Evolutionary conservation across 2,329 filamentous ascomycete species (phyloP).

Genomic region (Sclerotinia minor): DNA sequence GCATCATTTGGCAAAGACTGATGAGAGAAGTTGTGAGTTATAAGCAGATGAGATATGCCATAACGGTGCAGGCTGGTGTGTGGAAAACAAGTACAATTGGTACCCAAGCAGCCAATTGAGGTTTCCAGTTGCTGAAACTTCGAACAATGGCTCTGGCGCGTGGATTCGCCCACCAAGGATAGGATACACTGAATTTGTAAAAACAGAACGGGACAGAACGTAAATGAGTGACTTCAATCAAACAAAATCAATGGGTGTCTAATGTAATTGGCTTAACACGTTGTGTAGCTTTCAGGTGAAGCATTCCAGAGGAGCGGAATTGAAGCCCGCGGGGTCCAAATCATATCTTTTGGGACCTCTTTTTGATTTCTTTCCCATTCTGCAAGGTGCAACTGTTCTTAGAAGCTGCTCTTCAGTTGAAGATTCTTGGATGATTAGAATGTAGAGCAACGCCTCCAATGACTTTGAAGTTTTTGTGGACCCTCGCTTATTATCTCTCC

Average conservation of each 20-base stretch:
- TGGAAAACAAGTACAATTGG: not conserved
- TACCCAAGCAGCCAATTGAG: not conserved
- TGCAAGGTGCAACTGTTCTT: not conserved
- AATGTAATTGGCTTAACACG: constrained; percentile 6
- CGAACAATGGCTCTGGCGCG: not conserved
- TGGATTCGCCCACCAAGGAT: not conserved
- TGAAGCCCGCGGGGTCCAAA: constrained; percentile 1
- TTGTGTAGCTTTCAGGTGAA: not conserved
- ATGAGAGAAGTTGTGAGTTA: not conserved
- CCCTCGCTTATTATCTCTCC: constrained; percentile 9
- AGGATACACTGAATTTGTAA: not conserved
- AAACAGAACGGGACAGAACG: not conserved
- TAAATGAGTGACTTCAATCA: not conserved
- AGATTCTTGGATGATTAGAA: not conserved
- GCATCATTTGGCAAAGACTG: not conserved
- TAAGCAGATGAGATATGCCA: not conserved
- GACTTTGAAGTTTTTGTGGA: not conserved
- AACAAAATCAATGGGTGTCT: constrained; percentile 1
- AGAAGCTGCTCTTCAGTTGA: no score
- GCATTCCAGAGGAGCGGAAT: not conserved
- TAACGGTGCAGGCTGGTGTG: not conserved
- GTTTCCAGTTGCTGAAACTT: not conserved
- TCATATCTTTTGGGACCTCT: not conserved
- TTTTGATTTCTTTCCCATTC: not conserved
- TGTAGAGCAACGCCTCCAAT: not conserved